Conservation (phyloP, 2,329 filamentous ascomycete species). For the Ophiostoma sp. region DNA sequence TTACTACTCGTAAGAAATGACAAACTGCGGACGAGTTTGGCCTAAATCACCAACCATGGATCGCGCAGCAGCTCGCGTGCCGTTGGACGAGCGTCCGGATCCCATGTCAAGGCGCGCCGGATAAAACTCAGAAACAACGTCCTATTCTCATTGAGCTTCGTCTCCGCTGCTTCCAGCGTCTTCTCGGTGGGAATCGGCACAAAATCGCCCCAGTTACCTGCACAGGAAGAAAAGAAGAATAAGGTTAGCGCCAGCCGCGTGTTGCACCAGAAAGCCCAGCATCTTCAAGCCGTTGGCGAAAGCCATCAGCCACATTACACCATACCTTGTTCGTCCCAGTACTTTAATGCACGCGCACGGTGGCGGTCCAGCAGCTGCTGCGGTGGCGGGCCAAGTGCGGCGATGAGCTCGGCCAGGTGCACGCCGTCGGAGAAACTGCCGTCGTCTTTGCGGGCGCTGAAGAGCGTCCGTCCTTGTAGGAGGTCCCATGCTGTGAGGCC, state of each 20-base stretch:
- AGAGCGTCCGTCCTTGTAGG: not conserved
- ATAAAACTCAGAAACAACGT: not conserved
- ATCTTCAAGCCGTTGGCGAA: too few species aligned
- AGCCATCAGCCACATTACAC: too few species aligned
- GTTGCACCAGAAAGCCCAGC: too few species aligned
- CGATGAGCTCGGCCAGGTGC: not conserved
- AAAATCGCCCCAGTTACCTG: not conserved
- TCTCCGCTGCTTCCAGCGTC: not conserved
- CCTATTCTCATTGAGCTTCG: not conserved
- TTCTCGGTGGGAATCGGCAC: not conserved
- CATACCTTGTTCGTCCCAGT: not conserved
- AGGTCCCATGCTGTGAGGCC: constrained; percentile 1
- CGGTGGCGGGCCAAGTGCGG: not conserved
- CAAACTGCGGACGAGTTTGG: too few species aligned
- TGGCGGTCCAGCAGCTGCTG: not conserved
- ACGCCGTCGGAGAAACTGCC: not conserved
- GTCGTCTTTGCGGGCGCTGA: not conserved
- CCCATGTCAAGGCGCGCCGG: not conserved
- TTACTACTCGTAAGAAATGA: too few species aligned
- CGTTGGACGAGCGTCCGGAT: not conserved
- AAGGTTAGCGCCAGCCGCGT: not conserved
- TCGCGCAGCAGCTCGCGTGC: constrained; percentile 1
- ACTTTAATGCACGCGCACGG: not conserved
- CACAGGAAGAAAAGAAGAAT: too few species aligned
- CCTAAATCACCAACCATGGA: not conserved